phyloP scores from a whole-genome alignment of 331 rosid genomes.

The Malus hybrid region DNA sequence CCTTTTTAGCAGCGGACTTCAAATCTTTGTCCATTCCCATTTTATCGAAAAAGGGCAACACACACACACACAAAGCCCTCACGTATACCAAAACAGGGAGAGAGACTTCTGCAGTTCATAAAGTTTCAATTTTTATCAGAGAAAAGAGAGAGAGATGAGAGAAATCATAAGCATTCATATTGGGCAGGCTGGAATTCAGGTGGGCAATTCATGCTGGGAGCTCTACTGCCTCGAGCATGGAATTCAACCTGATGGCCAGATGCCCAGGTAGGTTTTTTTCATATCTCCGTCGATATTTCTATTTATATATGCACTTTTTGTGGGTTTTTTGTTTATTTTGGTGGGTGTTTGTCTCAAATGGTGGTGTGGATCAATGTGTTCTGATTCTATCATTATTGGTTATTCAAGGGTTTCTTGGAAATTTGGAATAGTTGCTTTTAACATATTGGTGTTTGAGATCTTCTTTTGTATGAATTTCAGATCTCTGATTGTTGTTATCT shows the following conservation, averaged over 20 bases:
- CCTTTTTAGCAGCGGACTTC: slow-evolving; percentile 29
- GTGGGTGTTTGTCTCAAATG: not conserved
- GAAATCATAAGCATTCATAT: slow-evolving; percentile 96
- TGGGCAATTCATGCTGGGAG: slow-evolving; percentile 98
- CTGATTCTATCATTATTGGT: not conserved
- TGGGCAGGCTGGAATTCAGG: slow-evolving; percentile 98
- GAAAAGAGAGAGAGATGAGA: slow-evolving; percentile 34
- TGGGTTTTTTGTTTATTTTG: not conserved
- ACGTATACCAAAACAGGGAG: not conserved
- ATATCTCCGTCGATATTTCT: no score
- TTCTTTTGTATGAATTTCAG: not conserved
- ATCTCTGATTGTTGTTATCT: not conserved
- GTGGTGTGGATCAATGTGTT: not conserved
- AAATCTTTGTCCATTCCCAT: slow-evolving; percentile 41
- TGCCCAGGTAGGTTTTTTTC: slow-evolving; percentile 56
- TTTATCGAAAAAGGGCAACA: not conserved
- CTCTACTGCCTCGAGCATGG: slow-evolving; percentile 98
- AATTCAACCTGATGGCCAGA: slow-evolving; percentile 85
- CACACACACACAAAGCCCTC: not conserved
- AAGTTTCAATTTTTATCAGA: not conserved
- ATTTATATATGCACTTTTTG: not conserved
- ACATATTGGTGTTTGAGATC: not conserved
- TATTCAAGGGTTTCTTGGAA: not conserved
- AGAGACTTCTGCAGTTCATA: not conserved
- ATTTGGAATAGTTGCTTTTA: not conserved